Evolutionary conservation across 768 basidiomycete species (phyloP).

Genomic region (Naematelia encephala): DNA sequence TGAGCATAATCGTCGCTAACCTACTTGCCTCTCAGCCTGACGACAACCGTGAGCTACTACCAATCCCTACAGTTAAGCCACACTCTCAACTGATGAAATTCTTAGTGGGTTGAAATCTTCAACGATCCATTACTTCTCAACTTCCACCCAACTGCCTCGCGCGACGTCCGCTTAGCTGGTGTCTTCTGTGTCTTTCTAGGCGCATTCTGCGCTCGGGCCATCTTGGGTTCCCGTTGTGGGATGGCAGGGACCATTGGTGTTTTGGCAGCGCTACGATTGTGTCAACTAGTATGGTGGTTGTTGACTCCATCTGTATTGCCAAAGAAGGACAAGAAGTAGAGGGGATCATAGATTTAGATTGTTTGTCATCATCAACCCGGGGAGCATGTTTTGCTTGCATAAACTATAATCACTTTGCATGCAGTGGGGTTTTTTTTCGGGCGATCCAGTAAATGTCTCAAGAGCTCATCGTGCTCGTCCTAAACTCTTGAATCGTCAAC

Average conservation of each 20-base stretch:
- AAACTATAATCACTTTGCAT: not conserved
- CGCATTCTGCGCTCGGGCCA: constrained; percentile 56
- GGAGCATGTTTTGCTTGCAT: too few species aligned
- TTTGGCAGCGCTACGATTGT: constrained; percentile 37
- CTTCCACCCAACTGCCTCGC: constrained; percentile 54
- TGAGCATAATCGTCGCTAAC: constrained; percentile 1
- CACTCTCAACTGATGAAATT: constrained; percentile 1
- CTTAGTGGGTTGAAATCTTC: constrained; percentile 78
- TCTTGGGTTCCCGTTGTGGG: constrained; percentile 34
- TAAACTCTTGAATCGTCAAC: too few species aligned
- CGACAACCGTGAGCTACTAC: constrained; percentile 49
- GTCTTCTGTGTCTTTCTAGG: constrained; percentile 66
- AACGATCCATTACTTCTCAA: constrained; percentile 73
- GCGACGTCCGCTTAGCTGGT: constrained; percentile 69
- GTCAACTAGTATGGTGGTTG: constrained; percentile 35
- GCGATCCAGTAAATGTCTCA: too few species aligned
- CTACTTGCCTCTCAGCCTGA: constrained; percentile 52
- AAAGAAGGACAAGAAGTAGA: not conserved
- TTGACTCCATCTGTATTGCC: constrained; percentile 10
- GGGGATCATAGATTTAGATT: not conserved
- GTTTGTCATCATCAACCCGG: not conserved
- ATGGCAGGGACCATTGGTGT: constrained; percentile 41
- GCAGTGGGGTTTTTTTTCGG: too few species aligned
- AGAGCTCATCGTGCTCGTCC: too few species aligned
- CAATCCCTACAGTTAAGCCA: not conserved